Percentiles rank a stretch among this genome's conserved stretches.
phyloP scores from a whole-genome alignment of 495 filamentous ascomycete species.

The Penicillium parvum region DNA sequence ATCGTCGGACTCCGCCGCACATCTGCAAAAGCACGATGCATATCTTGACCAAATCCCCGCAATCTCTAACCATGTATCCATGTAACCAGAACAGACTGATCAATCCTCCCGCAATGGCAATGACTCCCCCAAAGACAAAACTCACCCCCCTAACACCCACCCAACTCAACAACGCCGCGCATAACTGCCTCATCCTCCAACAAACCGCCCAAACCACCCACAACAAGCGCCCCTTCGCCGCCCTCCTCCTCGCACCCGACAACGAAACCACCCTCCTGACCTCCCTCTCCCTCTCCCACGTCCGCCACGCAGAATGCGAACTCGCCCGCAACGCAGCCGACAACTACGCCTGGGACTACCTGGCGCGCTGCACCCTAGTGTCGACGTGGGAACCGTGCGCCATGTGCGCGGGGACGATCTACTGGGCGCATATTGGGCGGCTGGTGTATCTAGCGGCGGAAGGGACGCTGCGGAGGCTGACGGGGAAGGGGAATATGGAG shows the following conservation, averaged over 20 bases:
- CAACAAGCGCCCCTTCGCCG: slow-evolving; percentile 47
- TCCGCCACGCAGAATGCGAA: slow-evolving; percentile 51
- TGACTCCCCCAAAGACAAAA: too few species aligned
- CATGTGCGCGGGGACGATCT: slow-evolving; percentile 47
- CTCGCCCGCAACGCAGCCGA: slow-evolving; percentile 48
- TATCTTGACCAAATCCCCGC: slow-evolving; percentile 2
- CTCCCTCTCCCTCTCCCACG: slow-evolving; percentile 50
- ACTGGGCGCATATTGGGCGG: slow-evolving; percentile 55
- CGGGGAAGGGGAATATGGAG: slow-evolving; percentile 44
- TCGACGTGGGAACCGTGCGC: slow-evolving; percentile 56
- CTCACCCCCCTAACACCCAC: slow-evolving; percentile 8
- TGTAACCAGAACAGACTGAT: too few species aligned
- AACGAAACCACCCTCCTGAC: slow-evolving; percentile 44
- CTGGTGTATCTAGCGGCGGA: slow-evolving; percentile 51
- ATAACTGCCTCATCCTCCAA: slow-evolving; percentile 40
- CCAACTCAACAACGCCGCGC: slow-evolving; percentile 34
- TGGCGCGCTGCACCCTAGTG: slow-evolving; percentile 47
- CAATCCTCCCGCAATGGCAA: too few species aligned
- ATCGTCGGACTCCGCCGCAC: slow-evolving; percentile 21
- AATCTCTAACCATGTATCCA: too few species aligned
- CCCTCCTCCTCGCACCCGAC: slow-evolving; percentile 45
- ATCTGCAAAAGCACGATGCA: neutral
- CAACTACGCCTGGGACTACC: slow-evolving; percentile 46
- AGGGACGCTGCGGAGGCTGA: slow-evolving; percentile 40
- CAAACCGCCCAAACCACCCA: slow-evolving; percentile 33